phyloP scores from a whole-genome alignment of 2,329 filamentous ascomycete species.

The Hypoxylon sp. region DNA sequence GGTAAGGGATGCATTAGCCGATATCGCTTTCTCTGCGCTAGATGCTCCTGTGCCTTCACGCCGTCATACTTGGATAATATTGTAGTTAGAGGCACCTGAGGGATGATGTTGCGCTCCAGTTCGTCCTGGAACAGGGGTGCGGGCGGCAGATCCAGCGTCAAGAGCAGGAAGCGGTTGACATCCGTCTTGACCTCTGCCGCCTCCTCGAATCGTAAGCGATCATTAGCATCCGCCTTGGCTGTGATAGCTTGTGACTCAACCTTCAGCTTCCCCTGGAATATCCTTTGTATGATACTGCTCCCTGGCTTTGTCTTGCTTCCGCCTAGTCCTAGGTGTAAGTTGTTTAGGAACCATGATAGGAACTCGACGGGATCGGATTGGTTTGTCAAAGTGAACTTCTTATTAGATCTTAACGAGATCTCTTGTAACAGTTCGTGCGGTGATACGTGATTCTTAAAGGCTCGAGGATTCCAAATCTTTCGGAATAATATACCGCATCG shows the following conservation, averaged over 20 bases:
- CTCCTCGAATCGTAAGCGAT: conserved; percentile 93
- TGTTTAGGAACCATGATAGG: conserved; percentile 96
- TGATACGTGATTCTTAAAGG: conserved; percentile 96
- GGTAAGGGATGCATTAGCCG: conserved; percentile 91
- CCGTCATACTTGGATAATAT: conserved; percentile 96
- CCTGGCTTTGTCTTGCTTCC: conserved; percentile 89
- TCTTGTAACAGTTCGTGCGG: conserved; percentile 98
- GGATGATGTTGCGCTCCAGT: conserved; percentile 95
- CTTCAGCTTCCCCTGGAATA: conserved; percentile 93
- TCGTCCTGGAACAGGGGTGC: conserved; percentile 97
- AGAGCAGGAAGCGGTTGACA: conserved; percentile 85
- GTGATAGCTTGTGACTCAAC: conserved; percentile 96
- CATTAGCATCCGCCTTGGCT: conserved; percentile 87
- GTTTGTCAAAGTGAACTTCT: conserved; percentile 89
- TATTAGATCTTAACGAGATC: conserved; percentile 88
- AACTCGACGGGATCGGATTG: conserved; percentile 98
- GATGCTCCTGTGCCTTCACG: conserved; percentile 85
- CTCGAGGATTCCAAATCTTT: conserved; percentile 97
- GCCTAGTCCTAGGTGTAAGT: conserved; percentile 90
- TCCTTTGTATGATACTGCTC: conserved; percentile 88
- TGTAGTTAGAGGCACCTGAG: conserved; percentile 85
- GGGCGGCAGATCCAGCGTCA: conserved; percentile 92
- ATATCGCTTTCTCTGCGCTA: conserved; percentile 90
- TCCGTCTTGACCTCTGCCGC: conserved; percentile 84
- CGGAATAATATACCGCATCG: conserved; percentile 90